These are phyloP conservation scores for Mucor racemosus DNA, from an alignment of 371 early-diverging fungal species.

Conservation along the genomic window DNA sequence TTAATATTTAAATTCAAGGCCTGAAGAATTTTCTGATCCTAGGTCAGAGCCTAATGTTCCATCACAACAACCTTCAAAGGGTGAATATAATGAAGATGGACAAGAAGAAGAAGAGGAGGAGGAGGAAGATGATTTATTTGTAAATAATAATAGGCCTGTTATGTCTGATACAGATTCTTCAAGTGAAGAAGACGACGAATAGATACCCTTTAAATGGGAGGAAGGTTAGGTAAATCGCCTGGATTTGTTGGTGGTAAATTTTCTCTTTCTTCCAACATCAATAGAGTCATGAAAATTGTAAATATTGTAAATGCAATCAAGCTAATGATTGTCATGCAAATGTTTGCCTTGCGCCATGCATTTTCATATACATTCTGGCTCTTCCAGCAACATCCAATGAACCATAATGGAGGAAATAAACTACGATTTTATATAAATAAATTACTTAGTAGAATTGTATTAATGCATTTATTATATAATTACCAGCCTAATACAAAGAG, in stretches of 20 bases:
- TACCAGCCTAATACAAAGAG: constrained; percentile 32
- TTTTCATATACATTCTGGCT: constrained; percentile 20
- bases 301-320: constrained; percentile 4
- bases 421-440: not conserved
- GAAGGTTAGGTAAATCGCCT: not conserved
- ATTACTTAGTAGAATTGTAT: not conserved
- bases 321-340: constrained; percentile 13
- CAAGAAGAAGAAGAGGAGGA: constrained; percentile 34
- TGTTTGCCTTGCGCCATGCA: constrained; percentile 27
- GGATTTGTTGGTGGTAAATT: constrained; percentile 9
- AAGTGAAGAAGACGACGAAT: constrained; percentile 27
- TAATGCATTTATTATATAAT: not conserved
- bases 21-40: constrained; percentile 41
- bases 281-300: not conserved
- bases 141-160: constrained; percentile 66
- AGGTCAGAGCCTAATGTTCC: constrained; percentile 17
- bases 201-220: constrained; percentile 9
- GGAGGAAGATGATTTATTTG: constrained; percentile 68
- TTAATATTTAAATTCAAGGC: constrained; percentile 25
- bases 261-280: constrained; percentile 1
- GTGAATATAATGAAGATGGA: constrained; percentile 9
- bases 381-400: constrained; percentile 21
- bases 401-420: constrained; percentile 30
- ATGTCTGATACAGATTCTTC: constrained; percentile 46
- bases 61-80: not conserved